Base-by-base conservation (phyloP, 2,329 filamentous ascomycete species). In the Shiraia bambusicola region DNA sequence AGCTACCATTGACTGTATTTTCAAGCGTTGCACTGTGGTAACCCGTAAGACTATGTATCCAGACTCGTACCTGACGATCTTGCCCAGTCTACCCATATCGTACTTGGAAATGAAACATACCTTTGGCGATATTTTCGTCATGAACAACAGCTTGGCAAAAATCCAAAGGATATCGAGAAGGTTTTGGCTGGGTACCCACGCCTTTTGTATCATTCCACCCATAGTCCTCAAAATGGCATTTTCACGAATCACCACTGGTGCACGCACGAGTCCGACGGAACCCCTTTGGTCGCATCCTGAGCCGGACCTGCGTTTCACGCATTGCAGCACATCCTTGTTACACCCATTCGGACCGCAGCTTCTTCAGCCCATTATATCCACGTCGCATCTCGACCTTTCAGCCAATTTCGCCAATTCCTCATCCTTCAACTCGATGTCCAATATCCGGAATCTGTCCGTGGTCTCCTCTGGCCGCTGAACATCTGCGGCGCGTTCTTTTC, bases 201-300 rank as follows among this genome's bases (percentile, higher is more conserved):
- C 41, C 28, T n/a, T 45, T 15, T 14, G 30, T 26, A n/a, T 36
- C 37, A 25, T 34, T 34, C 22, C 30, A n/a, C n/a, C n/a, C n/a
- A 49, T 12, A 44, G 32, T 26, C 35, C 31, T 42, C 47, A 29
- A 38, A 37, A 41, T 47, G 49, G 37, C 30, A 45, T 47, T 52
- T 42, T n/a, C n/a, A n/a, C n/a, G n/a, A n/a, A n/a, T n/a, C 40
- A 22, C 19, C 39, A 54, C 40, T 40, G 13, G 40, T 32, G 43
- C 41, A 49, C 35, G 40, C 33, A n/a, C n/a, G n/a, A n/a, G n/a
- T n/a, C 36, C 28, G 37, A 47, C 43, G 62, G 55, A 54, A 66
- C 63, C 51, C 27, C 31, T 40, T 25, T 35, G 48, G 63, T 66
- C 57, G 58, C 61, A 65, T 60, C 59, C 53, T 63, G 39, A 47